These are phyloP conservation scores for Acanthamoeba royreba DNA, from an alignment of 208 protist genomes.

Conservation along the genomic window DNA sequence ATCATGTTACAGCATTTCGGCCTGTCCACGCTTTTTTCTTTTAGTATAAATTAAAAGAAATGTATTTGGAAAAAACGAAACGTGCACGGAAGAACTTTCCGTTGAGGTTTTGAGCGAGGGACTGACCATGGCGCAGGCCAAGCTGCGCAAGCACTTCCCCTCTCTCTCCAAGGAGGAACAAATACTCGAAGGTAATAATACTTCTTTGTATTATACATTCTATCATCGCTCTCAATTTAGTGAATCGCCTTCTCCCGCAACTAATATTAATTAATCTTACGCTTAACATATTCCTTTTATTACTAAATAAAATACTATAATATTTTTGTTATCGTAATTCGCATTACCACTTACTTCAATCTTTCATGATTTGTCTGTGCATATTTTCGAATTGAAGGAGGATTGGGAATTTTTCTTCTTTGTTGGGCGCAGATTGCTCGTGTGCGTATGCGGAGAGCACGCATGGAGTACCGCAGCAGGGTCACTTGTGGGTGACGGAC, in stretches of 20 bases:
- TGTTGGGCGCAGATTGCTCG: neutral
- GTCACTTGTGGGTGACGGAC: neutral
- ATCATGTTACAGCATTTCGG: no score
- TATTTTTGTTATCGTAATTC: no score
- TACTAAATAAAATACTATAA: no score
- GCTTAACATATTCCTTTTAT: no score
- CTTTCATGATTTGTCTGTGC: no score
- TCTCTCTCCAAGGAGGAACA: neutral
- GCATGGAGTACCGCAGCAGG: slow-evolving; percentile 8
- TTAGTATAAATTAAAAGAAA: no score
- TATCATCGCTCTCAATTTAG: neutral
- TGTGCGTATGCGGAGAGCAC: neutral
- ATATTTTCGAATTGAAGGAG: no score
- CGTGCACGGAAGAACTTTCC: no score
- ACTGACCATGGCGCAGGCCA: neutral
- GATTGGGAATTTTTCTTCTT: neutral
- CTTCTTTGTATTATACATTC: neutral
- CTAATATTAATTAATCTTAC: neutral
- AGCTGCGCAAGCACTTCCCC: neutral
- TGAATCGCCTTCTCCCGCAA: neutral
- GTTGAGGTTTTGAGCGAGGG: no score
- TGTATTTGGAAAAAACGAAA: no score
- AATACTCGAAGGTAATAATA: neutral
- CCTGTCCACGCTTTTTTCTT: no score
- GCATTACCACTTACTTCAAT: no score